phyloP scores from a whole-genome alignment of 331 rosid species.

The Saraca asoca region DNA sequence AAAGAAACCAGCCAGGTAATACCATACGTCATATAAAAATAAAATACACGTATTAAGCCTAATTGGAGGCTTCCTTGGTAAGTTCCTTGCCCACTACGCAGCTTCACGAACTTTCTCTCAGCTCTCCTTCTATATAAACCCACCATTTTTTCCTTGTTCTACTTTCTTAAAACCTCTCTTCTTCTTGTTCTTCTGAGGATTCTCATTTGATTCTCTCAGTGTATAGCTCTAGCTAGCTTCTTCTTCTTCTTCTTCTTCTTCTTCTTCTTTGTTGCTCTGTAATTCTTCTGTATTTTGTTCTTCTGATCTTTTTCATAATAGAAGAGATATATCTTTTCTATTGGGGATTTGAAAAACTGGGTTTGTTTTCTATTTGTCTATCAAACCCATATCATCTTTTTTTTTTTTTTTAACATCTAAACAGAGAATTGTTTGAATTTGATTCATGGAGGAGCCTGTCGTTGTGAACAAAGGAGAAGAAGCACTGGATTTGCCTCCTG shows the following conservation, averaged over 20 bases:
- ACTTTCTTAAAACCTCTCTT: constrained; percentile 52
- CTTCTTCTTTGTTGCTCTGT: neutral
- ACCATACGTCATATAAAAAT: constrained; percentile 43
- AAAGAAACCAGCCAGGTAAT: neutral
- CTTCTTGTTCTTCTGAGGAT: constrained; percentile 4
- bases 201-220: too few species aligned
- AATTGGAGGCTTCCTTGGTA: constrained; percentile 53
- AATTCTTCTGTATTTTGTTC: too few species aligned
- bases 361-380: constrained; percentile 2
- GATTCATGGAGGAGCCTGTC: constrained; percentile 50
- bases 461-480: constrained; percentile 54
- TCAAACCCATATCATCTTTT: too few species aligned
- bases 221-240: too few species aligned
- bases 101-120: constrained; percentile 41
- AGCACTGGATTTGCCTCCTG: constrained; percentile 77
- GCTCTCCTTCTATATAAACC: constrained; percentile 63
- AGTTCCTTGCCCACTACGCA: constrained; percentile 80
- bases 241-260: neutral
- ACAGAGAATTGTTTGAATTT: too few species aligned
- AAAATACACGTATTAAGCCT: constrained; percentile 32
- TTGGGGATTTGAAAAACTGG: constrained; percentile 27
- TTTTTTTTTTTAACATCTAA: too few species aligned
- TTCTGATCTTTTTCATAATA: too few species aligned
- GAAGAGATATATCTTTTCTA: neutral
- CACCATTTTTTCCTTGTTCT: constrained; percentile 31